Base-by-base conservation (phyloP, 805 yeast species). In the Candida yuanshanica region DNA sequence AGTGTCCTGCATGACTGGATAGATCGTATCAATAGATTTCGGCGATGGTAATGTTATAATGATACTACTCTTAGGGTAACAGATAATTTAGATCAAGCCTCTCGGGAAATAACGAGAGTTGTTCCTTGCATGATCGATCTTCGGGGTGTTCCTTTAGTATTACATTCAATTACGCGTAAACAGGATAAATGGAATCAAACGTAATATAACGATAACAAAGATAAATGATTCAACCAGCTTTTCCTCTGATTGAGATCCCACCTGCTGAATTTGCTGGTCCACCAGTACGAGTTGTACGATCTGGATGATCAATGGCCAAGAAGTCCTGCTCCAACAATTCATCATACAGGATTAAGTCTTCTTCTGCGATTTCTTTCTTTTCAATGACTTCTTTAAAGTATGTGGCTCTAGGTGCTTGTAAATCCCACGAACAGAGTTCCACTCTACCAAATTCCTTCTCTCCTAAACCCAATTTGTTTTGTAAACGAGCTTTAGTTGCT, bases 301-400 rank as follows among this genome's bases (percentile, higher is more conserved):
- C 96, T 2, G 93, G 89, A 55, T 87, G 95, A 56, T 93, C 96
- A 56, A 93, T 67, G 21, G 90, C 95, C 38, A 93, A 64, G 24
- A 69, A 70, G 44, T 75, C 81, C 35, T 68, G 68, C 9, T 68
- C 65, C 14, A 66, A 61, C 43, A 81, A 56, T 33, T 72, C 73
- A 40, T 80, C 81, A 56, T 67, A 83, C 14, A 89, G 63, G 5
- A 72, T 66, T 34, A 75, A 49, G 7, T 73, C 74, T 20, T 77
- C 79, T 39, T 79, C 79, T 2, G 29, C 25, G 14, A 33, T 35
- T 4, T 26, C 33, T 7, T 41, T 39, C 10, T 26, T 21, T 11
- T 39, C 39, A 16, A 20, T 21, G 18, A 27, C 9, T 20, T 27
- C 29, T 18, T 24, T 35, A 16, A 74, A 78, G 43, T 77, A 71